A percentile compares a stretch with the other conserved stretches of the same genome.
These are phyloP conservation scores for Ceratobasidium sp. DNA, from an alignment of 1,284 basidiomycete genomes.

Conservation along the genomic window DNA sequence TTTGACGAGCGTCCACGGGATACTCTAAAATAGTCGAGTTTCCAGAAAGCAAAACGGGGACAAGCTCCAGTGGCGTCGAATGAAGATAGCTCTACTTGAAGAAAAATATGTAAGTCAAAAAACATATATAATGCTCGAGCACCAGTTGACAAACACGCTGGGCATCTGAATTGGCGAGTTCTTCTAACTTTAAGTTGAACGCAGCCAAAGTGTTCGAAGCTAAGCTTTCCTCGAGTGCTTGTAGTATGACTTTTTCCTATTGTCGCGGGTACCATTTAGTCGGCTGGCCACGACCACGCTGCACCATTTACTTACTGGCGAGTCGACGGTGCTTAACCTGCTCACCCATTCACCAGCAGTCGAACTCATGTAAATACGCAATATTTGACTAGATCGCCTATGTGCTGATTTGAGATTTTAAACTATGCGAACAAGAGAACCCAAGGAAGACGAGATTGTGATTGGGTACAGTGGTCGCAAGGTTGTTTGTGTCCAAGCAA, in stretches of 20 bases:
- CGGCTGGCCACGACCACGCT: neutral
- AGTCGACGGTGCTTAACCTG: neutral
- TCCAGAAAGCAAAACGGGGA: conserved; percentile 3
- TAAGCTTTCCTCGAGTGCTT: conserved; percentile 24
- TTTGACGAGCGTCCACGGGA: neutral
- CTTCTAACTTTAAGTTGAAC: neutral
- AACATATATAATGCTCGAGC: neutral
- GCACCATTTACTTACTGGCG: neutral
- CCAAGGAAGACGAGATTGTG: too few species aligned
- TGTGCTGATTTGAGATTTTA: neutral
- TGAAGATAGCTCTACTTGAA: conserved; percentile 24
- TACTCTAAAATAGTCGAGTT: neutral
- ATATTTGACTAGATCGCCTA: neutral
- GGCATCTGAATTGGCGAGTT: neutral
- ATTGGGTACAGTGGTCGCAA: too few species aligned
- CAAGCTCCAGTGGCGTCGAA: conserved; percentile 29
- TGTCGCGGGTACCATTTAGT: neutral
- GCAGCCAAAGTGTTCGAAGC: neutral
- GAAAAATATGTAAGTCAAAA: neutral
- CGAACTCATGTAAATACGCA: neutral
- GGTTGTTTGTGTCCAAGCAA: too few species aligned
- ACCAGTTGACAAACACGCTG: neutral
- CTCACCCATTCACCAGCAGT: conserved; percentile 5
- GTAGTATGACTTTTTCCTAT: neutral
- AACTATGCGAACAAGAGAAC: too few species aligned